Conservation (phyloP, 768 basidiomycete species). For the Amanita rimosa region DNA sequence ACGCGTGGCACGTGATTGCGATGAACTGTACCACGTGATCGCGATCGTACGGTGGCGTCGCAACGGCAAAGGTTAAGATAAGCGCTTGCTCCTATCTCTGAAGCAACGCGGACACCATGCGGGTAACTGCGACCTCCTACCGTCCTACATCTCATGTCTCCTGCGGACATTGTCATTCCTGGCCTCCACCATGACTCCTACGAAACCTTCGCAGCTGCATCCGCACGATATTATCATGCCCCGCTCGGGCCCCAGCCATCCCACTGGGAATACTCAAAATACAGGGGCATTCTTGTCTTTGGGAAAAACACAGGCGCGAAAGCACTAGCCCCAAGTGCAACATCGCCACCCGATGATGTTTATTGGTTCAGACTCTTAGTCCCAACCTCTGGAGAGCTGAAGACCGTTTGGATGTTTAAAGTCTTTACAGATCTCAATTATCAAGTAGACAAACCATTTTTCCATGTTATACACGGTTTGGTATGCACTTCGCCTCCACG, state of each 20-base stretch:
- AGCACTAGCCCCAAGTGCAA: background rate
- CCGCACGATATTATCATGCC: constrained; percentile 52
- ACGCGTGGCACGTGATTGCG: background rate
- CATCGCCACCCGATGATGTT: background rate
- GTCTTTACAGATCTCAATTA: constrained; percentile 56
- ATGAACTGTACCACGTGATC: background rate
- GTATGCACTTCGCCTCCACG: constrained; percentile 32
- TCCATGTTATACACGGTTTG: constrained; percentile 80
- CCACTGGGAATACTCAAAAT: constrained; percentile 50
- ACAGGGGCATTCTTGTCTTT: constrained; percentile 51
- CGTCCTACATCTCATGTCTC: background rate
- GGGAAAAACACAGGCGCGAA: constrained; percentile 24
- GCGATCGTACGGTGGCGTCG: background rate
- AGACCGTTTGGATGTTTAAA: constrained; percentile 60
- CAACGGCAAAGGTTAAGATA: background rate
- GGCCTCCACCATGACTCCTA: constrained; percentile 25
- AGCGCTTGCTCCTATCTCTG: background rate
- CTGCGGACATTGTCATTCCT: constrained; percentile 9
- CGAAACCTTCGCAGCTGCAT: constrained; percentile 39
- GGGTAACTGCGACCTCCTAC: background rate
- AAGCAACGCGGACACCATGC: constrained; percentile 5
- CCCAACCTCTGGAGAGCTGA: constrained; percentile 29
- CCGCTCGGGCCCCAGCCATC: constrained; percentile 32
- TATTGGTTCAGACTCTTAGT: constrained; percentile 62
- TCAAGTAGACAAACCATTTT: constrained; percentile 79